phyloP scores from a whole-genome alignment of 176 grass and related monocot species.

The Typha latifolia region DNA sequence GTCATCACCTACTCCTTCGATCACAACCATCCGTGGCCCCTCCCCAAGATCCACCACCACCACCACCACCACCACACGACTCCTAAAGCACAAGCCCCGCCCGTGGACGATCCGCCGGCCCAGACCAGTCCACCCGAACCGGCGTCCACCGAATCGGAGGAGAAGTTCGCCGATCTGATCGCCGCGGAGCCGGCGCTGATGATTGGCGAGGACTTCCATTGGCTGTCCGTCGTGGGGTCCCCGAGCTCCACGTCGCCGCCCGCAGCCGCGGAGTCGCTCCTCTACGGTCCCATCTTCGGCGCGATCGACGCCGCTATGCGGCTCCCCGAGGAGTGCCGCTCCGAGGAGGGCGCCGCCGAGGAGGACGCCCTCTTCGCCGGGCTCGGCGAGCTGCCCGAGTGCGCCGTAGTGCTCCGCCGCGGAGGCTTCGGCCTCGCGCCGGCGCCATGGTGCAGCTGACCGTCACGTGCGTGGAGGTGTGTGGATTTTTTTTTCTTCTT shows the following conservation, averaged over 20 bases:
- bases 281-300: conserved; percentile 41
- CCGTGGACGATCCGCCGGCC: background rate
- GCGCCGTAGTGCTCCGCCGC: conserved; percentile 61
- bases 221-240: conserved; percentile 10
- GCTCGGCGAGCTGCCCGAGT: conserved; percentile 90
- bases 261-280: conserved; percentile 28
- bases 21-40: conserved; percentile 66
- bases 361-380: conserved; percentile 85
- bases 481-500: conserved; percentile 17
- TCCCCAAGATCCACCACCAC: conserved; percentile 19
- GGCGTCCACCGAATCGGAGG: conserved; percentile 7
- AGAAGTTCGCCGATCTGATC: background rate
- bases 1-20: conserved; percentile 92
- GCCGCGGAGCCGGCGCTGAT: background rate
- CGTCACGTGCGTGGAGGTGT: conserved; percentile 25
- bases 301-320: conserved; percentile 20
- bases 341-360: conserved; percentile 26
- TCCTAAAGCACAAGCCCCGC: conserved; percentile 18
- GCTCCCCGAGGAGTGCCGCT: conserved; percentile 43
- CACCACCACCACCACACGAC: conserved; percentile 27
- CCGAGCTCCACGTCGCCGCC: conserved; percentile 32
- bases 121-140: conserved; percentile 1
- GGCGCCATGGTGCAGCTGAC: conserved; percentile 40
- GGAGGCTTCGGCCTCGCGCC: conserved; percentile 28
- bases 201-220: conserved; percentile 12